These are phyloP conservation scores for Vinca minor DNA, from an alignment of 257 asterid genomes.

Conservation along the genomic window DNA sequence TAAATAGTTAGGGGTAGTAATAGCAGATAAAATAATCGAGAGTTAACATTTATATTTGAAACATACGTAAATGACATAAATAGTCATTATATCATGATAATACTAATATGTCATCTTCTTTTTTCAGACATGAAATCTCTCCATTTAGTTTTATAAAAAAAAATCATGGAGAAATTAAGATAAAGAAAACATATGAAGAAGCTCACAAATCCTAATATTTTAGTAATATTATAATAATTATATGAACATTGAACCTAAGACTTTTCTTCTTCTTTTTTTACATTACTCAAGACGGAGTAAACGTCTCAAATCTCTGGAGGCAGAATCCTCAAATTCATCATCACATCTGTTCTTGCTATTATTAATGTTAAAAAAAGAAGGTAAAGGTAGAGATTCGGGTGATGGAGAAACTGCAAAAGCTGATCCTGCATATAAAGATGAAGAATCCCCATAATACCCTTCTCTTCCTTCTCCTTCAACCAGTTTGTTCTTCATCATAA, in stretches of 20 bases:
- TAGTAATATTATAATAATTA: neutral
- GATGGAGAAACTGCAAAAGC: slow-evolving; percentile 55
- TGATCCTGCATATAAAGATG: slow-evolving; percentile 68
- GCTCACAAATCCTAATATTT: neutral
- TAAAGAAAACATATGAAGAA: slow-evolving; percentile 10
- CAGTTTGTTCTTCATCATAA: slow-evolving; percentile 2
- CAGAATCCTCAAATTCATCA: slow-evolving; percentile 38
- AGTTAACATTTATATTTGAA: too few species aligned
- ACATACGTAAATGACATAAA: too few species aligned
- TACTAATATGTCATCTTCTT: too few species aligned
- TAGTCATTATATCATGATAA: too few species aligned
- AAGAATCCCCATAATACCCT: slow-evolving; percentile 9
- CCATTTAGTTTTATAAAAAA: slow-evolving; percentile 22
- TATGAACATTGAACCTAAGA: neutral
- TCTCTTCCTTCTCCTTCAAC: too few species aligned
- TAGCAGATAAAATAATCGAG: too few species aligned
- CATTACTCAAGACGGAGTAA: slow-evolving; percentile 29
- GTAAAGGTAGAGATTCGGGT: slow-evolving; percentile 61
- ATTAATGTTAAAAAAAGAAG: slow-evolving; percentile 40
- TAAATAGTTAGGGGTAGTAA: too few species aligned
- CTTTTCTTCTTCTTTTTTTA: too few species aligned
- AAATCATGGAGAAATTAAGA: slow-evolving; percentile 19
- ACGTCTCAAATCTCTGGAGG: slow-evolving; percentile 40
- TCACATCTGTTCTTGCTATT: slow-evolving; percentile 1
- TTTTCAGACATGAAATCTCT: slow-evolving; percentile 15